These are phyloP conservation scores for Tetrapisispora pingtungensis DNA, from an alignment of 805 yeast genomes.

Conservation along the genomic window DNA sequence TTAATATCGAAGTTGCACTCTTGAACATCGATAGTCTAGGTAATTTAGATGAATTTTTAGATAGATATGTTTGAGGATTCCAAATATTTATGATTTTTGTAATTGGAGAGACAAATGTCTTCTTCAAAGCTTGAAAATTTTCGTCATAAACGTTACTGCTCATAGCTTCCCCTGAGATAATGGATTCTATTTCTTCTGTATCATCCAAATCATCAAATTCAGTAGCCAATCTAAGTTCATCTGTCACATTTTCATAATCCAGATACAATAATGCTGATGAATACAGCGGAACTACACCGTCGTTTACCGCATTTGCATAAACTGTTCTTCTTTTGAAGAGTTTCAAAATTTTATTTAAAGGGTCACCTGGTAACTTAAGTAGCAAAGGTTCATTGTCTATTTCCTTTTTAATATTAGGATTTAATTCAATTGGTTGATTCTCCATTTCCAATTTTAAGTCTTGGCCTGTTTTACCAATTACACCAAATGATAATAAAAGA, in stretches of 20 bases:
- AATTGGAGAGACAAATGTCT: conserved; percentile 32
- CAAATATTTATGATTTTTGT: conserved; percentile 37
- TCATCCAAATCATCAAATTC: background rate
- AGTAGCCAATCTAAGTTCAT: conserved; percentile 21
- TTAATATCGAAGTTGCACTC: conserved; percentile 53
- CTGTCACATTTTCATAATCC: conserved; percentile 46
- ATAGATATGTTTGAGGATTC: conserved; percentile 22
- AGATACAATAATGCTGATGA: conserved; percentile 59
- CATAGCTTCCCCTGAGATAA: background rate
- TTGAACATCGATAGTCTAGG: conserved; percentile 64
- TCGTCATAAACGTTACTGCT: background rate
- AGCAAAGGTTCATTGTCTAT: conserved; percentile 42
- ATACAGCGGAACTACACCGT: conserved; percentile 73
- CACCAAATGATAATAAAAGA: conserved; percentile 58
- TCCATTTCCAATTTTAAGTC: conserved; percentile 53
- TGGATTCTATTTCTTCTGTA: background rate
- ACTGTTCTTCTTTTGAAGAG: conserved; percentile 54
- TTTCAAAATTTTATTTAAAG: conserved; percentile 43
- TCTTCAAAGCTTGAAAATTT: conserved; percentile 12
- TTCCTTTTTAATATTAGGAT: conserved; percentile 16
- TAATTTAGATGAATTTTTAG: conserved; percentile 24
- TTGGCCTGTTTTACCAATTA: conserved; percentile 73
- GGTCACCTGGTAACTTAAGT: conserved; percentile 54
- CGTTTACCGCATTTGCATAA: conserved; percentile 68
- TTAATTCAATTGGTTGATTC: background rate